Percentiles rank a stretch among this genome's conserved stretches.
These are phyloP conservation scores for Aureobasidium sp. DNA, from an alignment of 2,329 filamentous ascomycete species.

Conservation along the genomic window DNA sequence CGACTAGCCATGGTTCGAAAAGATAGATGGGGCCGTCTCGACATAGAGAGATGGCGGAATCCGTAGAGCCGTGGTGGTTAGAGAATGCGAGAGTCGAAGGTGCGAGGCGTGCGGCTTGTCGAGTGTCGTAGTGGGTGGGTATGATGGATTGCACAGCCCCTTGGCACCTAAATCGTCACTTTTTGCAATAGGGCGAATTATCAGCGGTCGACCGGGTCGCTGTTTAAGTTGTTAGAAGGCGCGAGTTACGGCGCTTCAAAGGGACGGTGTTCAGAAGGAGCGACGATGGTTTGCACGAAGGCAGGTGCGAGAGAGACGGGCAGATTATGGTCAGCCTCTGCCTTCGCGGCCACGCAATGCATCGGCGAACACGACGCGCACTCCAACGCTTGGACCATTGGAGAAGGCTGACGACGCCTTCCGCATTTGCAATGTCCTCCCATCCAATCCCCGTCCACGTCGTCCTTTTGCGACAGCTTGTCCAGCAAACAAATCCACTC, in stretches of 20 bases:
- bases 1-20: conserved; percentile 6
- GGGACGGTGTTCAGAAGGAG: not conserved
- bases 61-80: not conserved
- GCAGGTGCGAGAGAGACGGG: not conserved
- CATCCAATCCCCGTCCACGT: conserved; percentile 6
- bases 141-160: conserved; percentile 4
- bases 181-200: not conserved
- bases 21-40: not conserved
- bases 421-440: not conserved
- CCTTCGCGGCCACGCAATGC: conserved; percentile 9
- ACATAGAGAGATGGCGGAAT: not conserved
- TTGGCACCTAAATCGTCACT: conserved; percentile 6
- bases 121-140: not conserved
- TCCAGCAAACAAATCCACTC: not conserved
- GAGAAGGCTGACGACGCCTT: not conserved
- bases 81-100: not conserved
- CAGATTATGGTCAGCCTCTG: conserved; percentile 10
- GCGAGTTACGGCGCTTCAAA: not conserved
- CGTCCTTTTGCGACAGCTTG: not conserved
- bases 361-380: conserved; percentile 3
- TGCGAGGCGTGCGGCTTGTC: not conserved
- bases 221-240: not conserved
- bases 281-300: conserved; percentile 3
- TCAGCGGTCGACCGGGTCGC: not conserved
- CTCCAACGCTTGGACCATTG: not conserved